Conservation (phyloP, 441 rosid genomes). For the Arabidopsis hybrid region DNA sequence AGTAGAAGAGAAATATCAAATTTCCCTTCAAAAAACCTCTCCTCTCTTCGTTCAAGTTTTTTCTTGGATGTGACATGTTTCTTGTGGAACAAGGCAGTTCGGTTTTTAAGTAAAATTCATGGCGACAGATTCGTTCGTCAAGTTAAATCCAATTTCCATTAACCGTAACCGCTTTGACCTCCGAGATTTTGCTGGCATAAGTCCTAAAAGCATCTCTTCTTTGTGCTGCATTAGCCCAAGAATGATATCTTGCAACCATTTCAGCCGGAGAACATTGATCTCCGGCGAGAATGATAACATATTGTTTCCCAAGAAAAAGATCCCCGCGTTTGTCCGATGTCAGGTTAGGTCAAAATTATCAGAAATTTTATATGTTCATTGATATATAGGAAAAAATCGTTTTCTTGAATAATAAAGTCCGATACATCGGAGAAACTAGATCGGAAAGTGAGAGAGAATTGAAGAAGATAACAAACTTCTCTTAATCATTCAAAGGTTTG, state of each 20-base stretch:
- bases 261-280: slow-evolving; percentile 7
- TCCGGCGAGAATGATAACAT: slow-evolving; percentile 14
- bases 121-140: slow-evolving; percentile 20
- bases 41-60: slow-evolving; percentile 10
- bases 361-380: too few relatives aligned
- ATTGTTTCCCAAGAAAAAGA: slow-evolving; percentile 23
- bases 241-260: slow-evolving; percentile 1
- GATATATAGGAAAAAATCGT: too few relatives aligned
- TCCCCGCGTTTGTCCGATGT: slow-evolving; percentile 11
- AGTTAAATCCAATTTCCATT: slow-evolving; percentile 15
- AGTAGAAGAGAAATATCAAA: not conserved
- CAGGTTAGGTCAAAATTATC: slow-evolving; percentile 23
- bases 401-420: too few relatives aligned
- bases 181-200: not conserved
- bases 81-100: slow-evolving; percentile 21
- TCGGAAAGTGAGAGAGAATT: too few relatives aligned
- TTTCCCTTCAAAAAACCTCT: not conserved
- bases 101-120: not conserved
- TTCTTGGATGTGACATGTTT: slow-evolving; percentile 22
- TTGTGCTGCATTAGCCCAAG: slow-evolving; percentile 29
- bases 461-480: too few relatives aligned
- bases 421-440: too few relatives aligned
- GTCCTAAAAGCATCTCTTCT: slow-evolving; percentile 27
- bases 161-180: not conserved
- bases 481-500: too few relatives aligned